phyloP scores from a whole-genome alignment of 169 alveolate genomes.

The Cytauxzoon felis region DNA sequence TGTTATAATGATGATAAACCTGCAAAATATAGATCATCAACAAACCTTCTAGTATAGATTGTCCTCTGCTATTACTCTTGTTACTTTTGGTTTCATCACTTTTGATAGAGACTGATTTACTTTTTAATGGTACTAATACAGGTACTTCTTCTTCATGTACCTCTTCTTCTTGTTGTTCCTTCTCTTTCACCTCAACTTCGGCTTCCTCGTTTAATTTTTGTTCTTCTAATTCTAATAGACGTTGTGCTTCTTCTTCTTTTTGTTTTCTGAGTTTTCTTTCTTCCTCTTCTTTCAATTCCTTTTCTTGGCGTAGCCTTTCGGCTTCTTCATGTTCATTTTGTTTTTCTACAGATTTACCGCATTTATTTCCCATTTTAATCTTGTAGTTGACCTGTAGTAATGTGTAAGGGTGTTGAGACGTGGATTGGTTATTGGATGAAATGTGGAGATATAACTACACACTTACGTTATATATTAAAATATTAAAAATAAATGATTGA shows the following conservation, averaged over 20 bases:
- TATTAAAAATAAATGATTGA: too few relatives aligned
- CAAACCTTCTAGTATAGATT: too few relatives aligned
- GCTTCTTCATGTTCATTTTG: slow-evolving; percentile 12
- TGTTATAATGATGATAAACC: too few relatives aligned
- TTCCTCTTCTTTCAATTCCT: slow-evolving; percentile 2
- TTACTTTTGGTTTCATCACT: neutral
- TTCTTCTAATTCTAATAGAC: neutral
- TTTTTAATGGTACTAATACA: neutral
- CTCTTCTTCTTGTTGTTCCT: neutral
- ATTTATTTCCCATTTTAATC: slow-evolving; percentile 1
- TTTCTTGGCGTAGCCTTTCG: neutral
- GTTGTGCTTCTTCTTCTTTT: slow-evolving; percentile 1
- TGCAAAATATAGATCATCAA: too few relatives aligned
- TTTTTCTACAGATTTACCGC: neutral
- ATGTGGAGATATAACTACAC: too few relatives aligned
- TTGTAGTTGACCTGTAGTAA: too few relatives aligned
- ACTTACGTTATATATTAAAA: too few relatives aligned
- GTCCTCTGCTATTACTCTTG: too few relatives aligned
- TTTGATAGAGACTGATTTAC: neutral
- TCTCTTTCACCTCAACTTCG: slow-evolving; percentile 1
- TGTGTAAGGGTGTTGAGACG: too few relatives aligned
- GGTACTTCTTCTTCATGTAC: neutral
- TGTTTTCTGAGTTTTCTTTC: neutral
- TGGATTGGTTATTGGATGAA: too few relatives aligned
- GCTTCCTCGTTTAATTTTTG: neutral